Conservation (phyloP, 2,329 filamentous ascomycete species). For the Rhynchosporium secalis region DNA sequence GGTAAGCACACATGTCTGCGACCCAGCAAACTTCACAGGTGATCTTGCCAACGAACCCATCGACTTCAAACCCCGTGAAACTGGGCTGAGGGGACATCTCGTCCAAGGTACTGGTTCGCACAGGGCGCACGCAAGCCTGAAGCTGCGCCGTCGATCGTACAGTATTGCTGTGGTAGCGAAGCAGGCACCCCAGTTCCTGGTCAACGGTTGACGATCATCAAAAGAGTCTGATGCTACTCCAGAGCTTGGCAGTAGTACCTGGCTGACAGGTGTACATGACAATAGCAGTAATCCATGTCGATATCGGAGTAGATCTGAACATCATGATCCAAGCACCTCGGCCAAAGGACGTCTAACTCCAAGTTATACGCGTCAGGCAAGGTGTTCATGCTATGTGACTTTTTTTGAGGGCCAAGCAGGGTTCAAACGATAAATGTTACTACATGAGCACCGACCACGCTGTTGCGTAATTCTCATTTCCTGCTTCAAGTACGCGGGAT, state of each 20-base stretch:
- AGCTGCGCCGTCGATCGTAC: slow-evolving; percentile 28
- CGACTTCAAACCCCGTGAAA: not conserved
- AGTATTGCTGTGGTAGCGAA: slow-evolving; percentile 27
- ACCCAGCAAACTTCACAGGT: not conserved
- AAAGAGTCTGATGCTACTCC: slow-evolving; percentile 13
- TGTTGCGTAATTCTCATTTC: slow-evolving; percentile 13
- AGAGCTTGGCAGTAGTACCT: slow-evolving; percentile 10
- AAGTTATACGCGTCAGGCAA: slow-evolving; percentile 22
- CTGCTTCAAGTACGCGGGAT: not conserved
- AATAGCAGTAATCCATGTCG: slow-evolving; percentile 19
- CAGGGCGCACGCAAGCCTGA: slow-evolving; percentile 24
- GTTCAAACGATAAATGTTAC: not conserved
- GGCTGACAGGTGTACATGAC: slow-evolving; percentile 9
- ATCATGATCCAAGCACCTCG: slow-evolving; percentile 16
- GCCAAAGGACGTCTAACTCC: slow-evolving; percentile 22
- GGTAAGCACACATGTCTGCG: not conserved
- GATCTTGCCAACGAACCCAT: slow-evolving; percentile 9
- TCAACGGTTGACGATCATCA: slow-evolving; percentile 29
- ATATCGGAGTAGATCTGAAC: slow-evolving; percentile 24
- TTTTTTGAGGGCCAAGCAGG: not conserved
- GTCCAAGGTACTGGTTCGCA: slow-evolving; percentile 32
- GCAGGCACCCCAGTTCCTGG: slow-evolving; percentile 15
- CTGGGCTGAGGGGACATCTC: slow-evolving; percentile 18
- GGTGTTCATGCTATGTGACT: slow-evolving; percentile 13
- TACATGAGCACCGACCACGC: not conserved